Conservation (phyloP, 352 stramenopile genomes). For the Thalassiosira livingstoniorum region DNA sequence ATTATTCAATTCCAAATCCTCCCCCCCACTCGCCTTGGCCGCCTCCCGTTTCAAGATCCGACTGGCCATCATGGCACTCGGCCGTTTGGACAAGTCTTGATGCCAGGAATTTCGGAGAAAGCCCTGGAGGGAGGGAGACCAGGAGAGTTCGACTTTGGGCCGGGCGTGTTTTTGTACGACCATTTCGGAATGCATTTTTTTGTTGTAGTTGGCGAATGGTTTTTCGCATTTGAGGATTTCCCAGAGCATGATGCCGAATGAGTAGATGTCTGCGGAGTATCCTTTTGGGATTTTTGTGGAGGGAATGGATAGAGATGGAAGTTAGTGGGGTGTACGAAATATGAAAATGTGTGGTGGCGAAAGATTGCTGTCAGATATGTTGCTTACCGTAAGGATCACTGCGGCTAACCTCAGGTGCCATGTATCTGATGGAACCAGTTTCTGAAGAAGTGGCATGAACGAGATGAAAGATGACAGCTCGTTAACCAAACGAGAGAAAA, state of each 20-base stretch:
- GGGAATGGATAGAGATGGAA: background rate
- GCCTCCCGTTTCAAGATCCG: slow-evolving; percentile 44
- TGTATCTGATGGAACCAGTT: slow-evolving; percentile 78
- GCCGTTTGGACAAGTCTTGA: slow-evolving; percentile 46
- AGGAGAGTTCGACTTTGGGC: slow-evolving; percentile 53
- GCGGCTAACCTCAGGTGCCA: slow-evolving; percentile 74
- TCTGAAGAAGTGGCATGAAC: too few species aligned
- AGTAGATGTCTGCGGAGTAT: slow-evolving; percentile 76
- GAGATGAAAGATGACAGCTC: too few species aligned
- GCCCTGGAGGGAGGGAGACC: slow-evolving; percentile 17
- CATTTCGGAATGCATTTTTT: slow-evolving; percentile 68
- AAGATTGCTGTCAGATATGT: too few species aligned
- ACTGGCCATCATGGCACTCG: slow-evolving; percentile 18
- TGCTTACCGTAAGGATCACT: slow-evolving; percentile 77
- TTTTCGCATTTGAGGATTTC: slow-evolving; percentile 71
- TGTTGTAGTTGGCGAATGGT: slow-evolving; percentile 74
- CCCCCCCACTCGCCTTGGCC: slow-evolving; percentile 26
- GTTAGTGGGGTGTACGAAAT: too few species aligned
- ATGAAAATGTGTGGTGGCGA: too few species aligned
- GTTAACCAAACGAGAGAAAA: too few species aligned
- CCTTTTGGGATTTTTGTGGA: slow-evolving; percentile 1
- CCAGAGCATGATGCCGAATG: slow-evolving; percentile 77
- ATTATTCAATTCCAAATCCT: slow-evolving; percentile 37
- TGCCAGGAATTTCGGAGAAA: slow-evolving; percentile 32
- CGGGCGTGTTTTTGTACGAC: slow-evolving; percentile 65